Evolutionary conservation across 352 stramenopile genomes (phyloP), one percentile per base, ranked within the genome.

Genomic region (Globisporangium cylindrosporum): DNA sequence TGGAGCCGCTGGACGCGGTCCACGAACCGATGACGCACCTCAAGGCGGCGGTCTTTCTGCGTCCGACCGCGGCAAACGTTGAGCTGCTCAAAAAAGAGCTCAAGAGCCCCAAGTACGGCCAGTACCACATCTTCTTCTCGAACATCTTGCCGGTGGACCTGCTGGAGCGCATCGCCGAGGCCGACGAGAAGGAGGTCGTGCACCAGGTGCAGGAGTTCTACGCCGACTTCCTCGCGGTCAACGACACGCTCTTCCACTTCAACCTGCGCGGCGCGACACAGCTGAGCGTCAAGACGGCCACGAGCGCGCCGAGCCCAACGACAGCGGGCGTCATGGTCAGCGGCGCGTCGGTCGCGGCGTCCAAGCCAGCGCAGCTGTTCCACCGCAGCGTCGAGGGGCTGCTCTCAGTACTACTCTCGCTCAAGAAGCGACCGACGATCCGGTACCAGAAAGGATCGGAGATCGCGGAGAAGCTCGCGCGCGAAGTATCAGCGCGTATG

Each of bases 71-170:
- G 38, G 77, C 73, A 3, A 99, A 98, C 71, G 74, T 99, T 32
- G 93, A 97, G 70, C 74, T 98, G 49, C 80, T 99, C 25, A 86
- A 82, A 46, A 76, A 82, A 18, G 98, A 99, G 81, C 80, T 99
- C 15, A 88, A 92, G 66, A 77, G 84, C 54, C 97, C 97, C 27
- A 96, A 98, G 69, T 99, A 98, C 76, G 83, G 88, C 2, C 95
- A 99, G 80, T 99, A 99, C 82, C 97, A 99, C 79, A 86, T 99
- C 59, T 99, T 99, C 78, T 99, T 99, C 80, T 96, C 92, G 41
- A 99, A 98, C 65, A 98, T 99, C 66, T 64, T 99, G 48, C 82
- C 95, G 38, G 77, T 96, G 2, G 92, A 98, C 34, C 75, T 98
- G 46, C 82, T 99, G 15, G 86, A 98, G 73, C 82, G 98, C n/a